Percentiles rank a stretch among this genome's conserved stretches.
phyloP scores from a whole-genome alignment of 2,329 filamentous ascomycete species.

The Pestalotiopsis sp. region DNA sequence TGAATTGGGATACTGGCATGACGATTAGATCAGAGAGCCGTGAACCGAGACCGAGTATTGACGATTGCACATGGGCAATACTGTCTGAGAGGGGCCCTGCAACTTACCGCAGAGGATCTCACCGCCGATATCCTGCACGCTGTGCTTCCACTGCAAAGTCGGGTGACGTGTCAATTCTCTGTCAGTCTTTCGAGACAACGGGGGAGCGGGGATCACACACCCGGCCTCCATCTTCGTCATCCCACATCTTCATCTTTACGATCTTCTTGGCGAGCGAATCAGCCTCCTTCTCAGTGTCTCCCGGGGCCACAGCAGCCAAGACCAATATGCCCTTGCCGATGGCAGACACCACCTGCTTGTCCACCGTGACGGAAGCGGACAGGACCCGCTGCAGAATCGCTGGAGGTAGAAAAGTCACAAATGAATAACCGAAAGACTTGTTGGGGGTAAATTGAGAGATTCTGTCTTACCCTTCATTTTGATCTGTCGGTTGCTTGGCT shows the following conservation, averaged over 20 bases:
- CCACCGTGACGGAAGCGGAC: slow-evolving; percentile 93
- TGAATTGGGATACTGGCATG: slow-evolving; percentile 87
- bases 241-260: slow-evolving; percentile 88
- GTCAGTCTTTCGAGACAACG: background rate
- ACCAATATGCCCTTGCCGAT: slow-evolving; percentile 90
- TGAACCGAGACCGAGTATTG: background rate
- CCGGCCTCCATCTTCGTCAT: slow-evolving; percentile 70
- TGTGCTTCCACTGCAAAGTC: slow-evolving; percentile 77
- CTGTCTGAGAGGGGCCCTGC: background rate
- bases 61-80: background rate
- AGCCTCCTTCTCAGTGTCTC: slow-evolving; percentile 86
- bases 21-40: background rate
- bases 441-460: slow-evolving; percentile 11
- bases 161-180: slow-evolving; percentile 14
- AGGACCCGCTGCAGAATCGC: slow-evolving; percentile 92
- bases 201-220: slow-evolving; percentile 41
- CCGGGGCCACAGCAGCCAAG: slow-evolving; percentile 85
- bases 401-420: slow-evolving; percentile 36
- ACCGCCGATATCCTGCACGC: slow-evolving; percentile 82
- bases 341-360: slow-evolving; percentile 83
- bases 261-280: slow-evolving; percentile 83
- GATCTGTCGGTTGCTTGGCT: background rate
- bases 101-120: slow-evolving; percentile 88
- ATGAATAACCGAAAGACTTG: slow-evolving; percentile 16
- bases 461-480: slow-evolving; percentile 38